phyloP scores from a whole-genome alignment of 1,139 yeast genomes.

The Ashbya aceris region DNA sequence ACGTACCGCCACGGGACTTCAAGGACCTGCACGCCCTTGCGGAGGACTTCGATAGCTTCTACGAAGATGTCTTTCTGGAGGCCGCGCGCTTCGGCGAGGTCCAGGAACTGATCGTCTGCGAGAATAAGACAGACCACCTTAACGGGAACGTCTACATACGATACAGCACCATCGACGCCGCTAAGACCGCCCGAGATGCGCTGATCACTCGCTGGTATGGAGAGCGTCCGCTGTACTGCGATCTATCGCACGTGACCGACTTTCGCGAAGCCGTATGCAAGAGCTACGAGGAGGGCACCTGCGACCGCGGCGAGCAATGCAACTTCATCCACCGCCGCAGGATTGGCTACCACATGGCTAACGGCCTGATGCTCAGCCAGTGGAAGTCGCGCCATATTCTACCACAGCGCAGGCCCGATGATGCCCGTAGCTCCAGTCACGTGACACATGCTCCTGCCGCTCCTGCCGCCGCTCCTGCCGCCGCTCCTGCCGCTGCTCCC shows the following conservation, averaged over 20 bases:
- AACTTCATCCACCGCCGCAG: slow-evolving; percentile 75
- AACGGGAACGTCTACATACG: slow-evolving; percentile 78
- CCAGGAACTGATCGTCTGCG: slow-evolving; percentile 64
- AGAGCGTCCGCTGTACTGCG: slow-evolving; percentile 72
- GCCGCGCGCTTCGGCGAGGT: slow-evolving; percentile 54
- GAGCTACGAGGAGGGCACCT: slow-evolving; percentile 53
- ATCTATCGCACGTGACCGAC: slow-evolving; percentile 65
- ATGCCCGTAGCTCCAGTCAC: background rate
- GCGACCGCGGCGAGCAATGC: slow-evolving; percentile 74
- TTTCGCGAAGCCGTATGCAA: slow-evolving; percentile 69
- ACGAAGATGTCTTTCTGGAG: slow-evolving; percentile 64
- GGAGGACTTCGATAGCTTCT: slow-evolving; percentile 49
- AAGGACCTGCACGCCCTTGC: slow-evolving; percentile 19
- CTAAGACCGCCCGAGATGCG: slow-evolving; percentile 48
- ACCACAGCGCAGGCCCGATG: background rate
- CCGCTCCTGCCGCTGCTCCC: background rate
- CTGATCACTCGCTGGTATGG: slow-evolving; percentile 79
- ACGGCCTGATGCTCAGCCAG: slow-evolving; percentile 16
- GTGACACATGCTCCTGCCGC: background rate
- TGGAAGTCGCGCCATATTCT: slow-evolving; percentile 11
- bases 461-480: background rate
- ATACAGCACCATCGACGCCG: slow-evolving; percentile 47
- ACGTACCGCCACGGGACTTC: slow-evolving; percentile 48
- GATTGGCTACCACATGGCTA: slow-evolving; percentile 38
- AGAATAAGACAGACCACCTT: slow-evolving; percentile 70